phyloP scores from a whole-genome alignment of 2,329 filamentous ascomycete genomes.

The Epichloe hybrida region DNA sequence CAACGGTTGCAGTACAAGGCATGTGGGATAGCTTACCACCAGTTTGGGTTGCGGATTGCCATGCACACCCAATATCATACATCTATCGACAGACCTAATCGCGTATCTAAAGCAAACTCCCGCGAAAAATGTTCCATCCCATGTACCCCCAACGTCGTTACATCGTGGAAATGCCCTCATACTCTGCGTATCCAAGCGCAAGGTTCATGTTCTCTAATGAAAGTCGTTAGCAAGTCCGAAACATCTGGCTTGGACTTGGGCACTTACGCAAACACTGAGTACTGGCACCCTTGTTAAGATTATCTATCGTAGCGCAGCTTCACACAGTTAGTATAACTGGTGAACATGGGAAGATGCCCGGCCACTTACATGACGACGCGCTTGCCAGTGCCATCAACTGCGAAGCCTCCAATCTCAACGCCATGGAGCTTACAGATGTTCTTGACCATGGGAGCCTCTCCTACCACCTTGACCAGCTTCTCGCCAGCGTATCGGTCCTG shows the following conservation, averaged over 20 bases:
- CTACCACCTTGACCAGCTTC: conserved; percentile 84
- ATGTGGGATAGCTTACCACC: too few species aligned
- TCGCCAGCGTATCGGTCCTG: conserved; percentile 94
- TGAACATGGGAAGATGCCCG: conserved; percentile 23
- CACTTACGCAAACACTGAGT: conserved; percentile 82
- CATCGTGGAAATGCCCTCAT: conserved; percentile 64
- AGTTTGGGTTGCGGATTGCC: too few species aligned
- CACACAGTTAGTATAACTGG: conserved; percentile 6
- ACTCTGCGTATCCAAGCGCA: conserved; percentile 77
- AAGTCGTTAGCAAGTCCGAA: conserved; percentile 40
- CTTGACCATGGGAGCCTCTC: conserved; percentile 78
- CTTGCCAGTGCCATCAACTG: conserved; percentile 80
- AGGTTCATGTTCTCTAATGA: conserved; percentile 78
- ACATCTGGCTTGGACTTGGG: background rate
- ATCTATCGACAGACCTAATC: too few species aligned
- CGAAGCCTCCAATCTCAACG: conserved; percentile 89
- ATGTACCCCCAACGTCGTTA: conserved; percentile 11
- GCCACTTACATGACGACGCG: conserved; percentile 58
- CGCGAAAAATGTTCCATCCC: too few species aligned
- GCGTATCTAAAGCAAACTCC: too few species aligned
- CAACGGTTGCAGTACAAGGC: too few species aligned
- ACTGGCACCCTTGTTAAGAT: conserved; percentile 82
- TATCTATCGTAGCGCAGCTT: conserved; percentile 70
- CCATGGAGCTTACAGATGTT: conserved; percentile 74
- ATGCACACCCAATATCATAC: too few species aligned